Evolutionary conservation across 1,284 basidiomycete species (phyloP).

Genomic region (Athelia psychrophila): DNA sequence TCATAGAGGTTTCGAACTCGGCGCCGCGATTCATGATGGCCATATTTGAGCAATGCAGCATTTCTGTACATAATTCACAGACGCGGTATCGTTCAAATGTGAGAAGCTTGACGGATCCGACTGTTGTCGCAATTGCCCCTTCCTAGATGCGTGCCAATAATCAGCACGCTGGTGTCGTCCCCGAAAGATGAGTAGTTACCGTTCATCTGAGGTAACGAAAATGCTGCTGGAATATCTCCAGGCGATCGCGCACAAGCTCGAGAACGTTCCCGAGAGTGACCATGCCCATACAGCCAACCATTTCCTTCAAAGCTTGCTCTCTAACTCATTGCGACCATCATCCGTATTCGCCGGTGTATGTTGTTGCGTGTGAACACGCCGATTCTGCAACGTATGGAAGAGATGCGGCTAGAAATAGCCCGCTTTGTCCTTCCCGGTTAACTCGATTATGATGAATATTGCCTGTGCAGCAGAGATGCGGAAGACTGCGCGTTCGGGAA

Average conservation of each 20-base stretch:
- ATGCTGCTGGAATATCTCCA: slow-evolving; percentile 74
- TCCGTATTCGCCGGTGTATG: slow-evolving; percentile 49
- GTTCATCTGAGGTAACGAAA: slow-evolving; percentile 73
- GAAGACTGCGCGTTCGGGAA: slow-evolving; percentile 73
- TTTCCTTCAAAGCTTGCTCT: slow-evolving; percentile 82
- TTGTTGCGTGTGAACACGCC: slow-evolving; percentile 85
- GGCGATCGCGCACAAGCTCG: slow-evolving; percentile 67
- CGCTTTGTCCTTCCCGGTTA: slow-evolving; percentile 98
- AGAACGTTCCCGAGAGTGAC: slow-evolving; percentile 90
- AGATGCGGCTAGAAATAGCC: slow-evolving; percentile 98
- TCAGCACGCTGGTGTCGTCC: slow-evolving; percentile 1
- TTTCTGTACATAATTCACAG: slow-evolving; percentile 95
- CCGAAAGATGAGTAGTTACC: slow-evolving; percentile 41
- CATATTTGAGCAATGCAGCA: slow-evolving; percentile 99
- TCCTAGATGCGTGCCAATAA: slow-evolving; percentile 42
- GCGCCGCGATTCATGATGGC: slow-evolving; percentile 83
- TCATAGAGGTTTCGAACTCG: slow-evolving; percentile 75
- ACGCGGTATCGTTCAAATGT: slow-evolving; percentile 97
- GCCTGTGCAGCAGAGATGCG: slow-evolving; percentile 88
- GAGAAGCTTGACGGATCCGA: slow-evolving; percentile 73
- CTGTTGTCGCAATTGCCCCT: slow-evolving; percentile 67
- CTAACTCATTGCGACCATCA: slow-evolving; percentile 69
- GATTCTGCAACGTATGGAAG: slow-evolving; percentile 91
- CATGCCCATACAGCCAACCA: slow-evolving; percentile 95
- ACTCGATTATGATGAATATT: slow-evolving; percentile 90